Percentiles rank a stretch among this genome's conserved stretches.
Conservation (phyloP, 768 basidiomycete genomes). For the Trametes elegans region DNA sequence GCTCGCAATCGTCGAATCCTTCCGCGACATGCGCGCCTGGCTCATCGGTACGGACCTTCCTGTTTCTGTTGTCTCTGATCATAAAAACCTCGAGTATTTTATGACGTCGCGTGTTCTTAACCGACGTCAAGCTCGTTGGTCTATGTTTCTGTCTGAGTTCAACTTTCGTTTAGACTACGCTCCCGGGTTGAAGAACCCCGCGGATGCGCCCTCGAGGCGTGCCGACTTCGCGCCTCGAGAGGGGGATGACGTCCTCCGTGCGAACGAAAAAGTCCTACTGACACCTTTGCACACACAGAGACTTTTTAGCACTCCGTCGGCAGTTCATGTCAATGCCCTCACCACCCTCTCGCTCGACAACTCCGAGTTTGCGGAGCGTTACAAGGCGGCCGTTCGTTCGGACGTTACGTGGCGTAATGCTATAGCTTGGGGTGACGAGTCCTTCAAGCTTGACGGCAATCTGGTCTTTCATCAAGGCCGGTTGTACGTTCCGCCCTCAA, state of each 20-base stretch:
- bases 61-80: too few species aligned
- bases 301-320: background rate
- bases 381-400: constrained; percentile 15
- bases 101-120: too few species aligned
- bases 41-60: too few species aligned
- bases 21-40: too few species aligned
- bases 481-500: constrained; percentile 34
- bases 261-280: constrained; percentile 6
- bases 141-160: too few species aligned
- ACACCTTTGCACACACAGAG: constrained; percentile 2
- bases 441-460: constrained; percentile 10
- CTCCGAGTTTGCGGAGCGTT: constrained; percentile 19
- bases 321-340: constrained; percentile 10
- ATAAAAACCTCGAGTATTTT: too few species aligned
- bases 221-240: constrained; percentile 26
- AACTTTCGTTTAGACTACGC: too few species aligned
- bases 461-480: constrained; percentile 27
- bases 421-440: constrained; percentile 8
- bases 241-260: constrained; percentile 6
- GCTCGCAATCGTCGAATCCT: too few species aligned
- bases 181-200: too few species aligned
- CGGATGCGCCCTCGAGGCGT: constrained; percentile 26
- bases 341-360: constrained; percentile 25
- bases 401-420: constrained; percentile 24
- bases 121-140: too few species aligned